Conservation (phyloP, 202 grass and related monocot genomes). For the Cymbopogon flexuosus region DNA sequence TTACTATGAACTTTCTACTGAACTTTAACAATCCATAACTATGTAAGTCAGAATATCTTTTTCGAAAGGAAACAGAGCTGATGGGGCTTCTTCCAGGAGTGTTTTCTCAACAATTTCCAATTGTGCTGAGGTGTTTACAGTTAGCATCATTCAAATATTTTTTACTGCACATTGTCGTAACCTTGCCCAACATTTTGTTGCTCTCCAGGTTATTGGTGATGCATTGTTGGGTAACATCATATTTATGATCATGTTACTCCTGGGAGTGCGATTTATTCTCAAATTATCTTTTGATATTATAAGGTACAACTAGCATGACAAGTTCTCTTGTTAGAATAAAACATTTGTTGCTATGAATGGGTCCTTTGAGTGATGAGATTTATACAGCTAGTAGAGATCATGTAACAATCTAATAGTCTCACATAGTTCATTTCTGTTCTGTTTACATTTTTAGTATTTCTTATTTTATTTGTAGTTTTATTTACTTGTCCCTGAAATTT, state of each 20-base stretch:
- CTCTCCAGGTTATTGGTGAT: conserved; percentile 56
- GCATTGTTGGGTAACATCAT: conserved; percentile 63
- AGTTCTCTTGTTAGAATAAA: not conserved
- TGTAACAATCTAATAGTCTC: not conserved
- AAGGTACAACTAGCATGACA: conserved; percentile 43
- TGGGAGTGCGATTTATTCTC: conserved; percentile 54
- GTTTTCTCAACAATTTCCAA: conserved; percentile 44
- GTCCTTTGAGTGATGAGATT: not conserved
- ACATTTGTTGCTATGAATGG: conserved; percentile 5
- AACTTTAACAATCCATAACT: conserved; percentile 46
- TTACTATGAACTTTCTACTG: conserved; percentile 6
- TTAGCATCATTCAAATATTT: not conserved
- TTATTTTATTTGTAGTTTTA: conserved; percentile 15
- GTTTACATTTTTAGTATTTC: not conserved
- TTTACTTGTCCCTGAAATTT: not conserved
- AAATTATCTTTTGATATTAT: conserved; percentile 45
- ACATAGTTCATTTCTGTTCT: conserved; percentile 15
- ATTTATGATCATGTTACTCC: conserved; percentile 61
- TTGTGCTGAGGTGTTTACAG: conserved; percentile 57
- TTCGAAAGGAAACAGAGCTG: conserved; percentile 41
- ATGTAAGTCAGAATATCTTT: conserved; percentile 74
- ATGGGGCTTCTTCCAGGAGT: conserved; percentile 46
- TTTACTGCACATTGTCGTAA: not conserved
- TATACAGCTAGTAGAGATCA: not conserved
- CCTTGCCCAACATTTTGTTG: not conserved